Percentiles rank a stretch among this genome's conserved stretches.
phyloP scores from a whole-genome alignment of 73 alveolate genomes.

The Paramecium octaurelia region DNA sequence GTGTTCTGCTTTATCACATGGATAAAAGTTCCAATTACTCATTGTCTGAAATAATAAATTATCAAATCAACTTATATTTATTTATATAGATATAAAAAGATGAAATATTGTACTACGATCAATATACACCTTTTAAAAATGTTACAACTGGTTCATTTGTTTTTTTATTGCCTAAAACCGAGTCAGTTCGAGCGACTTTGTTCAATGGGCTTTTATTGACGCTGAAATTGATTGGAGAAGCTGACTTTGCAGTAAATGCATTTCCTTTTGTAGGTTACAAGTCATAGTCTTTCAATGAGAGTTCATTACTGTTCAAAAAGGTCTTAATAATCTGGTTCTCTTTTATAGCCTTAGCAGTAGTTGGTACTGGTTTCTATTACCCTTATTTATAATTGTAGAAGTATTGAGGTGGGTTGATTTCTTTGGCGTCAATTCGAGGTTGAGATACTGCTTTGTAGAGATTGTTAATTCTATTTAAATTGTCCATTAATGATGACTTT shows the following conservation, averaged over 20 bases:
- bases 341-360: background rate
- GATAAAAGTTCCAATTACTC: background rate
- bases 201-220: background rate
- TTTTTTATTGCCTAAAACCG: background rate
- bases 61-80: background rate
- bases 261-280: background rate
- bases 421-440: background rate
- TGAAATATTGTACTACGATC: background rate
- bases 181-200: background rate
- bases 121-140: background rate
- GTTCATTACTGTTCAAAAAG: background rate
- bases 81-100: background rate
- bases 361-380: background rate
- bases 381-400: background rate
- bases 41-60: background rate
- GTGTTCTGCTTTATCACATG: background rate
- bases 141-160: background rate
- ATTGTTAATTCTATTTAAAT: background rate
- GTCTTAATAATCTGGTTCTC: background rate
- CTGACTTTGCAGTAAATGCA: background rate
- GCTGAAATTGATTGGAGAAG: background rate
- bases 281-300: background rate
- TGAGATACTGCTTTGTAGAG: background rate
- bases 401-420: background rate
- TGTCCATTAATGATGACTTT: background rate